These are phyloP conservation scores for Elongisporangium prolatum DNA, from an alignment of 352 stramenopile species.

Conservation along the genomic window DNA sequence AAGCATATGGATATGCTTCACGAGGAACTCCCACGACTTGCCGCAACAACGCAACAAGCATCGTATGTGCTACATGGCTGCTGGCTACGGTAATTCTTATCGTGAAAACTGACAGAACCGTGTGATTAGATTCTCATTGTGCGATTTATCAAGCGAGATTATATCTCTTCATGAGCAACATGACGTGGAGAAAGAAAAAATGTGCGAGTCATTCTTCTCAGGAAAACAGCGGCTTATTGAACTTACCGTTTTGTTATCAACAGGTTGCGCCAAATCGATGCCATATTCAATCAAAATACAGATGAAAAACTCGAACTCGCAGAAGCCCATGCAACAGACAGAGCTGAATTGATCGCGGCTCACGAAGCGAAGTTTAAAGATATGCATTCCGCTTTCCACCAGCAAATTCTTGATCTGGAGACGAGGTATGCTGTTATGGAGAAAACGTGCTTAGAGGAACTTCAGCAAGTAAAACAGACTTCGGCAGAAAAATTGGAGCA, in stretches of 20 bases:
- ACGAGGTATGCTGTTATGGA: slow-evolving; percentile 21
- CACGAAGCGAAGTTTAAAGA: slow-evolving; percentile 21
- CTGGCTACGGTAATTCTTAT: not conserved
- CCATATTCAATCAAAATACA: slow-evolving; percentile 29
- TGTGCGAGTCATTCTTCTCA: no score
- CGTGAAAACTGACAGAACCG: not conserved
- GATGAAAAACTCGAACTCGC: slow-evolving; percentile 41
- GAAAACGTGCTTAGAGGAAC: slow-evolving; percentile 23
- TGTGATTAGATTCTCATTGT: slow-evolving; percentile 22
- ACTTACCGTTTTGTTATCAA: no score
- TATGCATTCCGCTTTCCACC: slow-evolving; percentile 19
- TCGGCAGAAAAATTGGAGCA: slow-evolving; percentile 16
- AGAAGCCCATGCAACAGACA: slow-evolving; percentile 29
- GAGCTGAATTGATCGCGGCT: slow-evolving; percentile 14
- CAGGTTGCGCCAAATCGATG: slow-evolving; percentile 33
- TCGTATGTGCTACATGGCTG: slow-evolving; percentile 14
- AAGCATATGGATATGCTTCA: slow-evolving; percentile 53
- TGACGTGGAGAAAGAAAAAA: slow-evolving; percentile 22
- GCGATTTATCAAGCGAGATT: slow-evolving; percentile 40
- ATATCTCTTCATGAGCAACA: slow-evolving; percentile 37
- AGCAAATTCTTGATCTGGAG: slow-evolving; percentile 25
- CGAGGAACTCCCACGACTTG: slow-evolving; percentile 35
- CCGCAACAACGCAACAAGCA: slow-evolving; percentile 27
- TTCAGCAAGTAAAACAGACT: slow-evolving; percentile 25
- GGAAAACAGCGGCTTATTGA: no score